Percentiles rank a stretch among this genome's conserved stretches.
phyloP scores from a whole-genome alignment of 352 stramenopile genomes.

The Globisporangium carolinianum region DNA sequence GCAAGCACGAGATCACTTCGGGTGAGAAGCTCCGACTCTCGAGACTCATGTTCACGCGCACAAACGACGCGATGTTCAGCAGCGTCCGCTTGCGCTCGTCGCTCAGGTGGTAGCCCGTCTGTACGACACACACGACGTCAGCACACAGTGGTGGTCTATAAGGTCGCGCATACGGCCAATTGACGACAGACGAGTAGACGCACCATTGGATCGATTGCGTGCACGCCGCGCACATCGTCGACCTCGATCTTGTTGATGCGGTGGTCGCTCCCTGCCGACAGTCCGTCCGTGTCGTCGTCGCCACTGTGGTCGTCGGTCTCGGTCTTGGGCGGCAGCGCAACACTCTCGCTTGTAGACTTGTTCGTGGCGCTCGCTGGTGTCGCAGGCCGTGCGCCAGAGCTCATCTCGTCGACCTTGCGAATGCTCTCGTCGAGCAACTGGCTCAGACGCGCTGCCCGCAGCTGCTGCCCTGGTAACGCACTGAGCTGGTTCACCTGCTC shows the following conservation, averaged over 20 bases:
- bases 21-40: slow-evolving; percentile 79
- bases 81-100: slow-evolving; percentile 57
- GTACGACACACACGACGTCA: neutral
- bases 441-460: slow-evolving; percentile 34
- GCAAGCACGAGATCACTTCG: slow-evolving; percentile 81
- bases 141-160: neutral
- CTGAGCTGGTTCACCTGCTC: slow-evolving; percentile 57
- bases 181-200: neutral
- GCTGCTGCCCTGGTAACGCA: slow-evolving; percentile 28
- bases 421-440: slow-evolving; percentile 68
- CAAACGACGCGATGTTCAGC: slow-evolving; percentile 69
- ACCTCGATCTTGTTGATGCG: slow-evolving; percentile 50
- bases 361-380: slow-evolving; percentile 18
- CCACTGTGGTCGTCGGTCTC: slow-evolving; percentile 26
- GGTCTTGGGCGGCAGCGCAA: slow-evolving; percentile 16
- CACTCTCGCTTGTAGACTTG: slow-evolving; percentile 24
- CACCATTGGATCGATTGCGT: slow-evolving; percentile 36
- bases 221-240: slow-evolving; percentile 39
- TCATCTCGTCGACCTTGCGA: slow-evolving; percentile 74
- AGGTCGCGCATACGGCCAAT: no score
- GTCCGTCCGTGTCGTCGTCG: slow-evolving; percentile 33
- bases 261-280: slow-evolving; percentile 27
- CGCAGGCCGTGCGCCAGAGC: slow-evolving; percentile 33
- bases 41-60: slow-evolving; percentile 74
- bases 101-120: slow-evolving; percentile 53